Evolutionary conservation across 202 grass and related monocot genomes (phyloP), one percentile per base, ranked within the genome.

Genomic region (Panicum hallii): DNA sequence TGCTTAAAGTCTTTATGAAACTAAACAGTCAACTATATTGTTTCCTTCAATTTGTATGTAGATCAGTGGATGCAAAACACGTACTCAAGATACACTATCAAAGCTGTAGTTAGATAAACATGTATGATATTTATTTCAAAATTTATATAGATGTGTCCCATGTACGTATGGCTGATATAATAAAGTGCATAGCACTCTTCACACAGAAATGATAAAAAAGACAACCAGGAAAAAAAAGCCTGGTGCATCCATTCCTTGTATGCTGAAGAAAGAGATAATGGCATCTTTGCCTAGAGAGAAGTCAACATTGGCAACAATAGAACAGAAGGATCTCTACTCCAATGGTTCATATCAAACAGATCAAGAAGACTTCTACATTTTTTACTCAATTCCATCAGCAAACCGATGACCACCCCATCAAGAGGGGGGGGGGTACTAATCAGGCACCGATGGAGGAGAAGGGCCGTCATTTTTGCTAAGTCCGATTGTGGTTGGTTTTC

Each of bases 21-120:
- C 8, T 38, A 81, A 22, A 72, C 12, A 74, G 17, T 63, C 19
- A 23, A 60, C 23, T 57, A 9, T 71, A n/a, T 63, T 63, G 32
- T 50, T 40, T 63, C 43, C 4, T 63, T 28, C 0, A 8, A 26
- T 77, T 45, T 79, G 32, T 52, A 13, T 7, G n/a, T n/a, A 45
- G 16, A 55, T 70, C 1, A 5, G 36, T n/a, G 61, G 44, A 66
- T 70, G 3, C 13, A 74, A 52, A 47, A 57, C 20, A 42, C 38
- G 17, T 10, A 26, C 15, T 72, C 40, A 23, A 73, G 11, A 62
- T 44, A 22, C 47, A 57, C 41, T 58, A 30, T 32, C 13, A 69
- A 61, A 10, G 41, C 19, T 82, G 34, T 47, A 36, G 70, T 72
- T 47, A 71, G 41, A 82, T 70, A 16, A 43, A 70, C 50, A 80